Conservation (phyloP, 179 eudicot species). For the Amaranthus tricolor region DNA sequence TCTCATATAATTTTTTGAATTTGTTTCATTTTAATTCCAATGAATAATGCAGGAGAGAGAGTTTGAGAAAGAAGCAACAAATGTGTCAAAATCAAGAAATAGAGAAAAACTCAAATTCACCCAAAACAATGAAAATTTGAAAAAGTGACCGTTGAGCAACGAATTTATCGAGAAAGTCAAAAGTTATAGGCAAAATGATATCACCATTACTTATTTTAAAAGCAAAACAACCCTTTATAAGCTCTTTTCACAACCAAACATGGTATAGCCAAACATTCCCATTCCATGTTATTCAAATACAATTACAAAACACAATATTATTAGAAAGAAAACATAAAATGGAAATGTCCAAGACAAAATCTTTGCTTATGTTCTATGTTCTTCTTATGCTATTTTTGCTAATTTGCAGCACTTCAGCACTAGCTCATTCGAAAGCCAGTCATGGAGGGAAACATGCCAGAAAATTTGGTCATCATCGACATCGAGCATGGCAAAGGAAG, state of each 20-base stretch:
- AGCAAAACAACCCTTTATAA: constrained; percentile 28
- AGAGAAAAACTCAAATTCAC: too few species aligned
- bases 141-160: not conserved
- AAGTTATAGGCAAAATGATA: constrained; percentile 22
- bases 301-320: not conserved
- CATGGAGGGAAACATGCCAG: constrained; percentile 14
- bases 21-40: too few species aligned
- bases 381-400: constrained; percentile 25
- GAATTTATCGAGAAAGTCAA: constrained; percentile 7
- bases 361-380: constrained; percentile 12
- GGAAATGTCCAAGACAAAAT: constrained; percentile 16
- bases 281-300: not conserved
- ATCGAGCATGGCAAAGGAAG: constrained; percentile 22
- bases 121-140: too few species aligned
- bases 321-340: not conserved
- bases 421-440: constrained; percentile 4
- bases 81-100: too few species aligned
- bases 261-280: not conserved
- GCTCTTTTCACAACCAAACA: not conserved
- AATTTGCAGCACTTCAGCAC: constrained; percentile 13
- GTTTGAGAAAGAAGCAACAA: too few species aligned
- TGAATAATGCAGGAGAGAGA: too few species aligned
- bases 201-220: constrained; percentile 11
- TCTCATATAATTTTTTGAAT: too few species aligned
- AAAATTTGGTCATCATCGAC: constrained; percentile 13